Base-by-base conservation (phyloP, 305 asterid species). In the Solanum aculeatissimum region DNA sequence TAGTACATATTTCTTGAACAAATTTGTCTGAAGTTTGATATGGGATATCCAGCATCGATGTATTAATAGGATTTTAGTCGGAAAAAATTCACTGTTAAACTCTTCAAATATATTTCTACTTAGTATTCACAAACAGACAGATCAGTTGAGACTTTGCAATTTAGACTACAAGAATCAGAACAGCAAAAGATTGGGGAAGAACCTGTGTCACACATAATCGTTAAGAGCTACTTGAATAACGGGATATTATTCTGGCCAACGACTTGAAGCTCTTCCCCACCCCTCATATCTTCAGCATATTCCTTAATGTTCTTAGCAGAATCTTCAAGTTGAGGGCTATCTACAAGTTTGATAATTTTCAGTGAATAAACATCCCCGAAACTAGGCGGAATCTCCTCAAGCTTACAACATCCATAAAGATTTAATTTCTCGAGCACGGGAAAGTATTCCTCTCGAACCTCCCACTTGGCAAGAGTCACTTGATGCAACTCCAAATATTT, bases 61-160 rank as follows among this genome's bases (percentile, higher is more conserved):
- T 9, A 42, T 42, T 42, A 42, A 42, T 2, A 0, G 7, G 9
- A 32, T 5, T 32, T 32, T 3, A n/a, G n/a, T n/a, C n/a, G n/a
- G n/a, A n/a, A n/a, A n/a, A n/a, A n/a, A n/a, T n/a, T n/a, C 4
- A 32, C 38, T 3, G 38, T 32, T 0, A 0, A 32, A 3, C 0
- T 32, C 38, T 4, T 32, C 38, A 3, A 9, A 10, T 32, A 32
- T 32, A 32, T 32, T 32, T 32, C 38, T 32, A 32, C 38, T 32
- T 32, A 0, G 6, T 4, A 32, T 32, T 32, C 38, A 32, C 38
- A 32, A 32, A 0, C 38, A 32, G 5, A 3, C 5, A 32, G 3
- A 2, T 32, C 38, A 32, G 5, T 0, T 32, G 38, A 32, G 38
- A 32, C 38, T 32, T 32, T 32, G 0, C 0, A 32, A 32, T 32